phyloP scores from a whole-genome alignment of 148 eudicot genomes.

The Linanthus parryae region DNA sequence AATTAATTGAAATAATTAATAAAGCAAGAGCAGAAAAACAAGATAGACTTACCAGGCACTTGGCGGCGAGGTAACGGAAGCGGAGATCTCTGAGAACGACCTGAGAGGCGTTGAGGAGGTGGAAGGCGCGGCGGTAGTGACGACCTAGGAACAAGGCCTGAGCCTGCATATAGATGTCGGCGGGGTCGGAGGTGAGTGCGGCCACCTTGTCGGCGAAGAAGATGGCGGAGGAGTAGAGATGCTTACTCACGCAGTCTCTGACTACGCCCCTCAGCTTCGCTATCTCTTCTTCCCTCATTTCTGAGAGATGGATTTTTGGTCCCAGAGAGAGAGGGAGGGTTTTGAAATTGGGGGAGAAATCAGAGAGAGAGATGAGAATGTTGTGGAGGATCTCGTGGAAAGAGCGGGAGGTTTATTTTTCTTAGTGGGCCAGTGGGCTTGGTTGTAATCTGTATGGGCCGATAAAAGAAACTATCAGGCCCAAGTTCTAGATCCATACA shows the following conservation, averaged over 20 bases:
- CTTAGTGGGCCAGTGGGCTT: too few species aligned
- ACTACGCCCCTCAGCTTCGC: constrained; percentile 85
- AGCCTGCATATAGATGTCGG: constrained; percentile 94
- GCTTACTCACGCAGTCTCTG: constrained; percentile 90
- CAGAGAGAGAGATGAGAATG: too few species aligned
- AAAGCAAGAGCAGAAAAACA: neutral
- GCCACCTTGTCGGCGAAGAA: constrained; percentile 96
- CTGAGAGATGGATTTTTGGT: too few species aligned
- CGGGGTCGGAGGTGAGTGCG: constrained; percentile 71
- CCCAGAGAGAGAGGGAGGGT: too few species aligned
- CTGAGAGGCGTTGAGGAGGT: constrained; percentile 87
- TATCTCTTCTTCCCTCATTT: constrained; percentile 74
- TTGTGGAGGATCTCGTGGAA: too few species aligned
- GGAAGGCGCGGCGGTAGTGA: constrained; percentile 90
- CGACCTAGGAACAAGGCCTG: constrained; percentile 93
- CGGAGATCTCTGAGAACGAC: constrained; percentile 88
- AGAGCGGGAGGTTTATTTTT: too few species aligned
- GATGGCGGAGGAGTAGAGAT: constrained; percentile 87
- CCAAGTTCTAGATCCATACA: too few species aligned
- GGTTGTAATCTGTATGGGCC: too few species aligned
- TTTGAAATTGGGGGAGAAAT: too few species aligned
- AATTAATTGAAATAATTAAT: neutral
- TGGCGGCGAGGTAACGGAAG: constrained; percentile 94
- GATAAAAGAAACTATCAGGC: too few species aligned
- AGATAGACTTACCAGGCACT: constrained; percentile 64